phyloP scores from a whole-genome alignment of 2,329 filamentous ascomycete species.

The Periconia digitata region DNA sequence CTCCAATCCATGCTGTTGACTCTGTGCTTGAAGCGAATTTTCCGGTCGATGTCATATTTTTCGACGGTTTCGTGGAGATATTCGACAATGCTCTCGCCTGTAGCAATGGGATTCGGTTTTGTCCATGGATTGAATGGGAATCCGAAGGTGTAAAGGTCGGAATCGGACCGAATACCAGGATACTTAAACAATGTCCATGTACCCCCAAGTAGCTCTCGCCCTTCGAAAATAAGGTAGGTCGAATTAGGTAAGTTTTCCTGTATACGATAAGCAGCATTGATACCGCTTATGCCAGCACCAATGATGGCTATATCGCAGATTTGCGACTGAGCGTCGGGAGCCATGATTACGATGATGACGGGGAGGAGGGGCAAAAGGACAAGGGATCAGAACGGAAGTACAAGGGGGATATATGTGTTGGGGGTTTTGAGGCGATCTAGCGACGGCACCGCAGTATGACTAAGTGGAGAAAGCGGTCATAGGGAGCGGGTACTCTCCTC shows the following conservation, averaged over 20 bases:
- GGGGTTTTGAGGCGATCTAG: too few relatives aligned
- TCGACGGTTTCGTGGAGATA: conserved; percentile 49
- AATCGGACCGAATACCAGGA: conserved; percentile 64
- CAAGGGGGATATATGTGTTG: neutral
- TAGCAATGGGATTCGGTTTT: conserved; percentile 49
- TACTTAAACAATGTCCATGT: conserved; percentile 81
- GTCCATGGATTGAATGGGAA: conserved; percentile 73
- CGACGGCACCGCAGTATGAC: too few relatives aligned
- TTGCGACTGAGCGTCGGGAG: neutral
- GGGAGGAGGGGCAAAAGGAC: neutral
- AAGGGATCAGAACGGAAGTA: neutral
- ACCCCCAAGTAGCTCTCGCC: conserved; percentile 66
- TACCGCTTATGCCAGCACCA: conserved; percentile 73
- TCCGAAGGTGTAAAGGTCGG: conserved; percentile 54
- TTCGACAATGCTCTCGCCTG: conserved; percentile 46
- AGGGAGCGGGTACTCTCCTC: too few relatives aligned
- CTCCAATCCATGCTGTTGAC: conserved; percentile 47
- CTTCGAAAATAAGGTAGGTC: conserved; percentile 69
- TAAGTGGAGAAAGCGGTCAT: too few relatives aligned
- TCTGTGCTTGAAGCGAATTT: conserved; percentile 48
- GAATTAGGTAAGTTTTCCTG: conserved; percentile 59
- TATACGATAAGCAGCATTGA: conserved; percentile 73
- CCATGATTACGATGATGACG: neutral
- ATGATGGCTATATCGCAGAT: conserved; percentile 60
- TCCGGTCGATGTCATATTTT: conserved; percentile 49